Conservation (phyloP, 495 filamentous ascomycete genomes). For the Aspergillus biplanus region DNA sequence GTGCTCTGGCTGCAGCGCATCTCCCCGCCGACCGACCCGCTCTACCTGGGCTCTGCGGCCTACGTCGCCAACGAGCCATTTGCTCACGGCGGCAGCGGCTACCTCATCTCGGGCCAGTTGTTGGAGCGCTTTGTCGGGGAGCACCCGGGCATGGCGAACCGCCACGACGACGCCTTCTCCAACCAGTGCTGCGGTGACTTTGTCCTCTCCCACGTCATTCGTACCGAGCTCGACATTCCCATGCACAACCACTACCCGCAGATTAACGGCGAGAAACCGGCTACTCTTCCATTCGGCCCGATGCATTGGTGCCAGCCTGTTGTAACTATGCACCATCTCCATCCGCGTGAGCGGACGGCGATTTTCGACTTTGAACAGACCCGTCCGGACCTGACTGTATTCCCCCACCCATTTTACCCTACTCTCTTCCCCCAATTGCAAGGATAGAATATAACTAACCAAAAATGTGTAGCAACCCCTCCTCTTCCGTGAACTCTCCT, state of each 20-base stretch:
- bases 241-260: slow-evolving; percentile 52
- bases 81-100: slow-evolving; percentile 57
- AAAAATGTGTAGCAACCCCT: slow-evolving; percentile 30
- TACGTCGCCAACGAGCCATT: slow-evolving; percentile 48
- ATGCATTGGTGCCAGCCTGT: slow-evolving; percentile 62
- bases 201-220: slow-evolving; percentile 48
- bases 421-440: background rate
- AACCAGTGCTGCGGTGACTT: slow-evolving; percentile 52
- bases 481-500: slow-evolving; percentile 50
- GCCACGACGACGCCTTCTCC: slow-evolving; percentile 36
- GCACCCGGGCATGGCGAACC: slow-evolving; percentile 28
- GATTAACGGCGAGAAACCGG: slow-evolving; percentile 52
- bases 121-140: slow-evolving; percentile 37
- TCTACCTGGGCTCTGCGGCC: slow-evolving; percentile 55
- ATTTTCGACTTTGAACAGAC: slow-evolving; percentile 58
- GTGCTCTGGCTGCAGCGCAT: slow-evolving; percentile 50
- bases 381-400: slow-evolving; percentile 26
- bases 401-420: background rate
- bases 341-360: slow-evolving; percentile 50
- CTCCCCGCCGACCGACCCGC: slow-evolving; percentile 47
- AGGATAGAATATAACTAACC: background rate
- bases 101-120: slow-evolving; percentile 51
- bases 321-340: slow-evolving; percentile 65
- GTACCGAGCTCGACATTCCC: slow-evolving; percentile 40
- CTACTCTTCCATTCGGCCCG: slow-evolving; percentile 43